Conservation (phyloP, 2,329 filamentous ascomycete genomes). For the Ophiobolus disseminans region DNA sequence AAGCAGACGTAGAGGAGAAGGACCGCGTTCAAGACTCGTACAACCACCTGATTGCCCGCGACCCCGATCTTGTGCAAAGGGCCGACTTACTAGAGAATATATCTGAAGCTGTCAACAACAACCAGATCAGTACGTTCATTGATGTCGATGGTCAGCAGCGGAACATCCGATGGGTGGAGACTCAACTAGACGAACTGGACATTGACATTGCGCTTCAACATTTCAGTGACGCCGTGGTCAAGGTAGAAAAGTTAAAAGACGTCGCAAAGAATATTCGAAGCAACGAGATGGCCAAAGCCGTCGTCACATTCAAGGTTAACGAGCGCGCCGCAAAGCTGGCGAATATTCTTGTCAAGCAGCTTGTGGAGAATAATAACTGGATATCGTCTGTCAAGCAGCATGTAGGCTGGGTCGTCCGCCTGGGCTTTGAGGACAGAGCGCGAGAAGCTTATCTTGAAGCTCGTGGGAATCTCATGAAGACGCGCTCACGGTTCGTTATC, state of each 20-base stretch:
- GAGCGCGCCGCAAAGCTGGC: slow-evolving; percentile 82
- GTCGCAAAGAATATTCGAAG: slow-evolving; percentile 82
- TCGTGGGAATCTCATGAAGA: slow-evolving; percentile 77
- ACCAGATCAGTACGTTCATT: slow-evolving; percentile 76
- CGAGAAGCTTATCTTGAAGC: slow-evolving; percentile 85
- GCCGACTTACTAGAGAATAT: slow-evolving; percentile 79
- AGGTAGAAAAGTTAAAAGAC: slow-evolving; percentile 83
- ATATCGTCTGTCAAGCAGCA: slow-evolving; percentile 79
- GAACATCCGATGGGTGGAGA: slow-evolving; percentile 93
- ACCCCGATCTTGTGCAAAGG: slow-evolving; percentile 78
- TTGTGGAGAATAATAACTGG: slow-evolving; percentile 80
- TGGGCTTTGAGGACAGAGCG: slow-evolving; percentile 90
- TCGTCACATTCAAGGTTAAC: slow-evolving; percentile 90
- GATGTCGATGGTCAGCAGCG: slow-evolving; percentile 97
- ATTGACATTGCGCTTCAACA: slow-evolving; percentile 92
- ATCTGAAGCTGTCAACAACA: slow-evolving; percentile 72
- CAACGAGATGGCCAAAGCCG: slow-evolving; percentile 86
- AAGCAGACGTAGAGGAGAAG: slow-evolving; percentile 85
- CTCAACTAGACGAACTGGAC: slow-evolving; percentile 93
- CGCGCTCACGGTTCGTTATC: slow-evolving; percentile 73
- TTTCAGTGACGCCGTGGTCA: slow-evolving; percentile 82
- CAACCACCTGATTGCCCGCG: slow-evolving; percentile 82
- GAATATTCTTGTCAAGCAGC: slow-evolving; percentile 75
- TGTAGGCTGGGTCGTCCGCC: slow-evolving; percentile 80
- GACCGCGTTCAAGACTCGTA: slow-evolving; percentile 85